Evolutionary conservation across 2,329 filamentous ascomycete species (phyloP), one percentile per base, ranked within the genome.

Genomic region (Aspergillus tubingensis): DNA sequence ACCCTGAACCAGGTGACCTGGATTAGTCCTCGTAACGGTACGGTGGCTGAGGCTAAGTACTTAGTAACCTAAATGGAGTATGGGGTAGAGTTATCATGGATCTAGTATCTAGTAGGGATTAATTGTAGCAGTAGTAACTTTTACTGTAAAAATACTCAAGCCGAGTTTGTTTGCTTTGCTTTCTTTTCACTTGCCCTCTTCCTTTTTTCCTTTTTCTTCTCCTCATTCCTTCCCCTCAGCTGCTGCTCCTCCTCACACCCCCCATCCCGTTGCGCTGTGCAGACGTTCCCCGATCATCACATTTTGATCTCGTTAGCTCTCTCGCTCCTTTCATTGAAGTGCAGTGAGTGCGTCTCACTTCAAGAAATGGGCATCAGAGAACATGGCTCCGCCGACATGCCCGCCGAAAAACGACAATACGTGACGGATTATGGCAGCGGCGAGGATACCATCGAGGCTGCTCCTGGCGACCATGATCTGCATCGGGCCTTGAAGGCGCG

Each of bases 401-500:
- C 63, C 2, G 54, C 65, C 43, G 65, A 67, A 25, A 63, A 65
- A 43, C 64, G 41, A 27, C 44, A 49, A 19, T 55, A 55, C 27
- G 53, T 19, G 23, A 43, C 53, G 25, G 41, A 55, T 19, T 43
- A 27, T 5, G 17, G 30, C 6, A 52, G 56, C 7, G 60, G 64
- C 3, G 70, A 74, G 41, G 67, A 70, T 27, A 68, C 67, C 48
- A 63, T 66, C 13, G 59, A 73, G 8, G 61, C 65, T 8, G 67
- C 70, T 8, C 66, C 66, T 8, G 67, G 58, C 8, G 53, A 72
- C 10, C 68, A 72, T 65, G 71, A 72, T 5, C 73, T 80, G n/a
- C 75, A 78, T 32, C 77, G 78, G 39, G 78, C 75, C 49, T 74
- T 78, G 57, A 76, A 75, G 62, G 71, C 77, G 25, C 74, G 76